Evolutionary conservation across 768 basidiomycete genomes (phyloP).

Genomic region (Hygrophorus pudorinus): DNA sequence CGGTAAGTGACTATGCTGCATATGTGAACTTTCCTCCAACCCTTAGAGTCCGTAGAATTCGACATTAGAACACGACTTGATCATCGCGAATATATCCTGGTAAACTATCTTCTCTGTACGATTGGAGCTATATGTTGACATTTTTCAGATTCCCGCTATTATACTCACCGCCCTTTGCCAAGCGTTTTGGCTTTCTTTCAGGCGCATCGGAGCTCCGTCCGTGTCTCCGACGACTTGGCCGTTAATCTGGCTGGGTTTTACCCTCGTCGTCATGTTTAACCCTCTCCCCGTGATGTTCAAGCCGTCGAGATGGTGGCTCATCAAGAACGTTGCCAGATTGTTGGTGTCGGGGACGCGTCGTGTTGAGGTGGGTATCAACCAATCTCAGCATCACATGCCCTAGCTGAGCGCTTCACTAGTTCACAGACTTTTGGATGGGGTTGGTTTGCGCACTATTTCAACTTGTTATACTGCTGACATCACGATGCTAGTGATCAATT

Average conservation of each 20-base stretch:
- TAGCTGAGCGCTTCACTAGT: constrained; percentile 28
- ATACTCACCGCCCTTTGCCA: constrained; percentile 66
- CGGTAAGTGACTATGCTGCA: constrained; percentile 32
- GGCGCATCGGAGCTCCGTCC: constrained; percentile 41
- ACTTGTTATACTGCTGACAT: not conserved
- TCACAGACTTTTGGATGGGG: constrained; percentile 89
- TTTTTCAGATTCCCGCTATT: constrained; percentile 62
- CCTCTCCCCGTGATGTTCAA: constrained; percentile 63
- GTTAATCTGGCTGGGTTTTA: constrained; percentile 67
- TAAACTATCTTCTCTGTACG: constrained; percentile 18
- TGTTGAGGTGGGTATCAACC: constrained; percentile 54
- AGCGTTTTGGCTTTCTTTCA: constrained; percentile 80
- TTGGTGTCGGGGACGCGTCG: constrained; percentile 56
- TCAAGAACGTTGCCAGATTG: constrained; percentile 53
- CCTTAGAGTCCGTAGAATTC: constrained; percentile 38
- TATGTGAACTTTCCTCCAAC: not conserved
- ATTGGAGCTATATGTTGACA: not conserved
- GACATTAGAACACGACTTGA: constrained; percentile 65
- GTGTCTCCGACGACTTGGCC: constrained; percentile 70
- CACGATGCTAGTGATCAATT: constrained; percentile 55
- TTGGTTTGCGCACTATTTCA: constrained; percentile 20
- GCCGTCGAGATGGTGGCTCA: constrained; percentile 71
- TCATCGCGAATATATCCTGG: constrained; percentile 60
- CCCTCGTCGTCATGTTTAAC: constrained; percentile 51
- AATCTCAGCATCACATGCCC: not conserved